Base-by-base conservation (phyloP, 2,329 filamentous ascomycete genomes). In the Aspergillus amoenus region DNA sequence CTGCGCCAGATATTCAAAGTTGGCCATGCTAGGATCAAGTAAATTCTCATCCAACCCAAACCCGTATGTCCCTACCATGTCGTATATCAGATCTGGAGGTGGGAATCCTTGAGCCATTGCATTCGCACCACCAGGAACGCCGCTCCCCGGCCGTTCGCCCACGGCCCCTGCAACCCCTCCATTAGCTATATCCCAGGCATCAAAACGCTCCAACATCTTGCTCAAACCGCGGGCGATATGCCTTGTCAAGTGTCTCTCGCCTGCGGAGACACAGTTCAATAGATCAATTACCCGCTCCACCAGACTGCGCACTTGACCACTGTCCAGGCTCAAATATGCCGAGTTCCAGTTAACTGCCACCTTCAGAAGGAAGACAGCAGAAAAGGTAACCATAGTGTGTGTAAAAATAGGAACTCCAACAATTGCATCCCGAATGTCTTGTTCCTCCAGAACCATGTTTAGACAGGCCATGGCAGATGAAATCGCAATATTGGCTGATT, bases 331-430 rank as follows among this genome's bases (percentile, higher is more conserved):
- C 11, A 76, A 63, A 55, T 74, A 75, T 13, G 73, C 73, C 24
- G 73, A 73, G 59, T 76, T 76, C 73, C 75, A 77, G 50, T 74
- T 76, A 34, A 76, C 72, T 11, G 74, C 75, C 7, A 78, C 76
- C 63, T 78, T 78, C 49, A 78, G 71, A 32, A 78, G 62, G 58
- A 78, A 78, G 0, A 78, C 75, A 0, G 76, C 76, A 4, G 76
- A 78, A 59, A 78, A 78, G 11, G 76, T 77, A 47, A 78, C 75
- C 72, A 78, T 77, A 1, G 76, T 78, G 52, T 78, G 76, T 0
- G 76, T 74, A 61, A 77, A 76, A 15, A 78, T 75, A 5, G 78
- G 73, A 1, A 81, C 78, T 2, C 81, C 80, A 18, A 79, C 77
- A 17, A 77, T 73, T 17, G 79, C 78, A 39, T 78, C 76, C 3